Evolutionary conservation across 2,329 filamentous ascomycete genomes (phyloP), one percentile per base, ranked within the genome.

Genomic region (Cordyceps militaris): DNA sequence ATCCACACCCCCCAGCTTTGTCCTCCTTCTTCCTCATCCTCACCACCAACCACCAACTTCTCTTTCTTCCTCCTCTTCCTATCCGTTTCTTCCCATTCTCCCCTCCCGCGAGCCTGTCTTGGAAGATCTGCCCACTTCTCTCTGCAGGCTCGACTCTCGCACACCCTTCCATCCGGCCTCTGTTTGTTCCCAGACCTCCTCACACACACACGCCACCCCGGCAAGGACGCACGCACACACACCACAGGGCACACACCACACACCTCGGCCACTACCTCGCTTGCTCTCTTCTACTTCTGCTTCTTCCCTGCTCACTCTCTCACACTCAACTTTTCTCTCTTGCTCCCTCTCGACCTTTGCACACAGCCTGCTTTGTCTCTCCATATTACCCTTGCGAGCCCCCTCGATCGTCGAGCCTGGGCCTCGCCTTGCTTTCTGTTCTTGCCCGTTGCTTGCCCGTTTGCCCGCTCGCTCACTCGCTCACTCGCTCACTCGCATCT

Each of bases 271-370:
- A 36, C 30, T 23, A 36, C 43, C 43, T 38, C 32, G 34, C 34
- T 28, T 16, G 21, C 40, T 43, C 21, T 42, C 7, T 23, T 21
- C 38, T 43, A 43, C 21, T 24, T 42, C 38, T 42, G 3, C 38
- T n/a, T 42, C 38, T 42, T 42, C 38, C 38, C 38, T 42, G 38
- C 19, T 16, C 38, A 9, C 38, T 42, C 38, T 28, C 23, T 54
- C 30, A 58, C 42, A 38, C 56, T 60, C 36, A 59, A 50, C 58
- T 57, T 58, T 43, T 55, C 43, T 44, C 51, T 44, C 51, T 44
- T 44, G 38, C 52, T 56, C 56, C 49, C 54, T 60, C 56, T 43
- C 59, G 13, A 44, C n/a, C n/a, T n/a, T n/a, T n/a, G n/a, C n/a
- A n/a, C 43, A 30, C 43, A 11, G 21, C 43, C 43, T 26, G 53